These are phyloP conservation scores for Polychytrium aggregatum DNA, from an alignment of 192 early-diverging fungal genomes.

Conservation along the genomic window DNA sequence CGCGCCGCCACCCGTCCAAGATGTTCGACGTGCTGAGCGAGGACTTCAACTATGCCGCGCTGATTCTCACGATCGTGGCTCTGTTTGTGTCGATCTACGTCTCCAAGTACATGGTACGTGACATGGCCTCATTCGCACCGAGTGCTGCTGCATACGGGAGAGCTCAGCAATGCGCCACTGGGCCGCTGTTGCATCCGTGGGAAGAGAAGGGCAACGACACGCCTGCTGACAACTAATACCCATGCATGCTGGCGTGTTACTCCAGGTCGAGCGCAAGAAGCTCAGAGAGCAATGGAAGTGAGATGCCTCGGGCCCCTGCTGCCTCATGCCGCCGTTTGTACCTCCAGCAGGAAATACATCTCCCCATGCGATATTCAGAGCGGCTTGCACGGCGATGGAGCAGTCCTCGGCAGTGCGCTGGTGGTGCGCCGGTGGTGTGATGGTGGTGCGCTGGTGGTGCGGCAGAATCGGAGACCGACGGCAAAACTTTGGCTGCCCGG, in stretches of 20 bases:
- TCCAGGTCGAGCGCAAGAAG: slow-evolving; percentile 26
- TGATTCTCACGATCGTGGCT: slow-evolving; percentile 73
- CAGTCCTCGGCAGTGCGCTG: no score
- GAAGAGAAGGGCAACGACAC: background rate
- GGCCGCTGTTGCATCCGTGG: background rate
- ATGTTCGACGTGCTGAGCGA: slow-evolving; percentile 89
- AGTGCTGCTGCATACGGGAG: background rate
- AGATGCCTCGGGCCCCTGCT: background rate
- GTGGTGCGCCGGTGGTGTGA: no score
- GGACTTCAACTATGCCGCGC: slow-evolving; percentile 76
- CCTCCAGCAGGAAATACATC: no score
- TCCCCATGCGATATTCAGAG: no score
- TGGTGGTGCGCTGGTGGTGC: no score
- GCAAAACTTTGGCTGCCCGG: no score
- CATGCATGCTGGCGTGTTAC: background rate
- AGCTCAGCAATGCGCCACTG: background rate
- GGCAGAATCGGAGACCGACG: no score
- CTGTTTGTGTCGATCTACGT: slow-evolving; percentile 64
- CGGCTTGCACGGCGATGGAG: no score
- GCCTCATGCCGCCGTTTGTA: no score
- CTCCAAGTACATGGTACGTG: slow-evolving; percentile 35
- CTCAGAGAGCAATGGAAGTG: slow-evolving; percentile 26
- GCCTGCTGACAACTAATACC: background rate
- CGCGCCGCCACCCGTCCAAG: slow-evolving; percentile 69
- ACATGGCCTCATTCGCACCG: no score